phyloP scores from a whole-genome alignment of 2,329 filamentous ascomycete species.

The Scytalidium sp. region DNA sequence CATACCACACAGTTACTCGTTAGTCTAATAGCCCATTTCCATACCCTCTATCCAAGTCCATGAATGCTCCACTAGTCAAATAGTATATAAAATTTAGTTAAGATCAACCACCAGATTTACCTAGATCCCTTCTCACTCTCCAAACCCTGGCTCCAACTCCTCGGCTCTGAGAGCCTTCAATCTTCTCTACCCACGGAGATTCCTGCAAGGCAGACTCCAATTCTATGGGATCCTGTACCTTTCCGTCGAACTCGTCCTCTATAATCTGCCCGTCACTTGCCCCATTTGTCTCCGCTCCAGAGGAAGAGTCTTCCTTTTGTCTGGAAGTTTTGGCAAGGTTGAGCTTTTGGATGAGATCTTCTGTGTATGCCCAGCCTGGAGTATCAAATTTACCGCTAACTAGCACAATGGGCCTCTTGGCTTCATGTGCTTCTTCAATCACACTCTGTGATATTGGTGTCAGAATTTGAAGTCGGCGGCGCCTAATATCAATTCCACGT shows the following conservation, averaged over 20 bases:
- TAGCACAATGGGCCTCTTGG: conserved; percentile 53
- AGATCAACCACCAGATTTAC: conserved; percentile 23
- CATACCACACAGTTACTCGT: too few species aligned
- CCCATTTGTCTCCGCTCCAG: conserved; percentile 3
- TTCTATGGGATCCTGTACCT: background rate
- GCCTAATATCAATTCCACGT: conserved; percentile 61
- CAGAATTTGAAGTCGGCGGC: conserved; percentile 58
- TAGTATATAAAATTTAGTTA: background rate
- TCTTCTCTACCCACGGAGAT: conserved; percentile 58
- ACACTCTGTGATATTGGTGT: conserved; percentile 50
- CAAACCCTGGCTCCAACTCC: conserved; percentile 58
- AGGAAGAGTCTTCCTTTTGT: conserved; percentile 6
- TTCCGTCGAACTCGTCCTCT: conserved; percentile 4
- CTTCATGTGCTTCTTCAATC: conserved; percentile 37
- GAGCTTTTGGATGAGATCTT: conserved; percentile 49
- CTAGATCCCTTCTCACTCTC: conserved; percentile 62
- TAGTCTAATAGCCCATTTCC: too few species aligned
- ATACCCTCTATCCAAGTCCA: too few species aligned
- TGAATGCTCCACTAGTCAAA: too few species aligned
- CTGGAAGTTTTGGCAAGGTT: background rate
- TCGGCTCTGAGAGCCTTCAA: conserved; percentile 52
- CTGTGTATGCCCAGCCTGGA: conserved; percentile 68
- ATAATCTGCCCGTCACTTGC: conserved; percentile 4
- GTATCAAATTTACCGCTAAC: conserved; percentile 67
- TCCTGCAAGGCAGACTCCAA: conserved; percentile 15